phyloP scores from a whole-genome alignment of 441 rosid genomes.

The Macaranga tanarius region DNA sequence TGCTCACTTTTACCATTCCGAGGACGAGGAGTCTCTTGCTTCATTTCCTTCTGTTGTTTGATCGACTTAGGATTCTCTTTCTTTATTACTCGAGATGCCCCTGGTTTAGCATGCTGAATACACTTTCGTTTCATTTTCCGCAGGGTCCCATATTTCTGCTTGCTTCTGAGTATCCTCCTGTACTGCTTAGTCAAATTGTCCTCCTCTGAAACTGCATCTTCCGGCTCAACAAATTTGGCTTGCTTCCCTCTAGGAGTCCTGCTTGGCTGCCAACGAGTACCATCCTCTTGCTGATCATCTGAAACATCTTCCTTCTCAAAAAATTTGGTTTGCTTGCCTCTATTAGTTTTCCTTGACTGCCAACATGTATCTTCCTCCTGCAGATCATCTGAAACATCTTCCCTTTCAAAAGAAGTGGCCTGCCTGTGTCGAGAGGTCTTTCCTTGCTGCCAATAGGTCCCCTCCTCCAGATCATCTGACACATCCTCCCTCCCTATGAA shows the following conservation, averaged over 20 bases:
- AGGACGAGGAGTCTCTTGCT: conserved; percentile 39
- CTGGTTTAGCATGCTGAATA: conserved; percentile 31
- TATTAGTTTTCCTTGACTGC: conserved; percentile 14
- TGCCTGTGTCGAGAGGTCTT: conserved; percentile 19
- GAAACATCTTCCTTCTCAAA: conserved; percentile 30
- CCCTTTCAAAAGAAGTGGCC: conserved; percentile 29
- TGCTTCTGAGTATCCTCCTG: conserved; percentile 29
- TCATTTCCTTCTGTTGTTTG: conserved; percentile 38
- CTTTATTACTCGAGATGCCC: conserved; percentile 28
- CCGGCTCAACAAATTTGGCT: conserved; percentile 37
- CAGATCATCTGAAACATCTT: conserved; percentile 30
- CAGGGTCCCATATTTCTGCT: conserved; percentile 28
- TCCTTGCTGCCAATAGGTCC: conserved; percentile 6
- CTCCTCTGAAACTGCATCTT: conserved; percentile 35
- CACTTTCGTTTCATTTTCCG: conserved; percentile 38
- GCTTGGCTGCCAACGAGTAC: conserved; percentile 1
- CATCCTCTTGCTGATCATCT: conserved; percentile 30
- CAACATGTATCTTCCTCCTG: conserved; percentile 14
- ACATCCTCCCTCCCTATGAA: conserved; percentile 38
- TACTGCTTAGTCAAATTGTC: conserved; percentile 21
- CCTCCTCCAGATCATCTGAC: conserved; percentile 44
- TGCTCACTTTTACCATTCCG: conserved; percentile 34
- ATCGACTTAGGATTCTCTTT: conserved; percentile 30
- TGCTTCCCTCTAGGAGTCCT: conserved; percentile 25
- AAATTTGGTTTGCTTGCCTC: conserved; percentile 23